Evolutionary conservation across 306 rosid species (phyloP), one percentile per base, ranked within the genome.

Genomic region (Cucurbita moschata): DNA sequence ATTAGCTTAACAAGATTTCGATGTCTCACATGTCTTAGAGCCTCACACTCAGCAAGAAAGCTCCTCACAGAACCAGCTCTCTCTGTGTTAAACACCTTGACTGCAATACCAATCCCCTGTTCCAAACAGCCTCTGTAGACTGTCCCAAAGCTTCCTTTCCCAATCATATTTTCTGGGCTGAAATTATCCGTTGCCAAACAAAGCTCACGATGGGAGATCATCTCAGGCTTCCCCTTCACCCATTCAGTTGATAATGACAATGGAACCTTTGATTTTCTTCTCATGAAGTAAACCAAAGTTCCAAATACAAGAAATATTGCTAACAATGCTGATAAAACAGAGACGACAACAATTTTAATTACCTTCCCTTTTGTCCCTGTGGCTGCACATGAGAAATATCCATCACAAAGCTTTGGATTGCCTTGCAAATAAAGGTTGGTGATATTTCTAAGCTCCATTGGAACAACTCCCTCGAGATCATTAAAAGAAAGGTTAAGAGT

Each of bases 1-100:
- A 91, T 79, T 21, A 88, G 66, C 70, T 82, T 86, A 37, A 91
- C 88, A 73, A 91, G 83, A 81, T 91, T 91, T 15, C 92, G 71
- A 21, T 91, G 97, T 81, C 90, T 82, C 6, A 83, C 81, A 35
- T 84, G 82, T 81, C 75, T 82, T 84, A 85, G 50, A n/a, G 86
- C 85, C 57, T 91, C 86, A 23, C 97, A 91, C 72, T 89, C 97
- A 8, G 92, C 91, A 4, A 84, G 78, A 71, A 91, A 91, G 58
- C 97, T 91, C 82, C 86, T 91, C 42, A 81, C 57, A 68, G 82
- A 84, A 3, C 82, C 86, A 18, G 77, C 82, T 49, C 74, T 75
- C 42, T 56, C 74, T 2, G 76, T 78, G 76, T 88, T 84, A n/a
- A 91, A 78, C 40, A 91, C 91, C 84, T 91, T 89, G 14, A 91